Conservation (phyloP, 352 stramenopile genomes). For the Pythium periplocum region DNA sequence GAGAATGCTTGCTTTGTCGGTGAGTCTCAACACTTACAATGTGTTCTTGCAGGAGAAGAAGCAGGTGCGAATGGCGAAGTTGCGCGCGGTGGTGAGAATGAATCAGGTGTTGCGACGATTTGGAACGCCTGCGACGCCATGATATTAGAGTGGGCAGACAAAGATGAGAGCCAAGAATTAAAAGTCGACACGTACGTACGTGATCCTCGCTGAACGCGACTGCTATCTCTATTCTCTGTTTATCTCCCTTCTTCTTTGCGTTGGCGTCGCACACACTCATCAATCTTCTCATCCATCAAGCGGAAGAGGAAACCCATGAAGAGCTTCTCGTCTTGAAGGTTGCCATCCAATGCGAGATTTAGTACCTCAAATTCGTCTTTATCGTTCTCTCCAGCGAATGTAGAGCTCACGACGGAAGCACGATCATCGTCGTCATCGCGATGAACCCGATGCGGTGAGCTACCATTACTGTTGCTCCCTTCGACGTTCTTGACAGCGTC, state of each 20-base stretch:
- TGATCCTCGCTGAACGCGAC: conserved; percentile 1
- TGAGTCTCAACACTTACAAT: background rate
- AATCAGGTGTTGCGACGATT: conserved; percentile 26
- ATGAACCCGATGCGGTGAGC: too few relatives aligned
- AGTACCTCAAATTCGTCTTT: conserved; percentile 77
- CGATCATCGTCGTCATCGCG: conserved; percentile 10
- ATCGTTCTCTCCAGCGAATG: conserved; percentile 37
- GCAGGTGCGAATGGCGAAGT: conserved; percentile 18
- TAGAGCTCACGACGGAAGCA: conserved; percentile 18
- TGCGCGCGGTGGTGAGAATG: conserved; percentile 26
- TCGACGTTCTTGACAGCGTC: conserved; percentile 31
- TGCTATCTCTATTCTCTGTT: background rate
- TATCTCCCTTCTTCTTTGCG: conserved; percentile 1
- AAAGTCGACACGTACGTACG: background rate
- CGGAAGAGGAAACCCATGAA: conserved; percentile 61
- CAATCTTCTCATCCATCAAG: conserved; percentile 64
- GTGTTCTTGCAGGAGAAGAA: conserved; percentile 13
- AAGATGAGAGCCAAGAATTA: conserved; percentile 2
- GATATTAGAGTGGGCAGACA: background rate
- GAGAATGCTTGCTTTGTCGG: conserved; percentile 7
- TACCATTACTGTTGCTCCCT: background rate
- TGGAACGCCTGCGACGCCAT: conserved; percentile 1
- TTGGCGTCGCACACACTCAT: conserved; percentile 17
- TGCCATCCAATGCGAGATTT: conserved; percentile 55
- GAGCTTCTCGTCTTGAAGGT: conserved; percentile 64